A percentile compares a stretch with the other conserved stretches of the same genome.
These are phyloP conservation scores for Filobasidium uniguttulatum DNA, from an alignment of 1,284 basidiomycete species.

Conservation along the genomic window DNA sequence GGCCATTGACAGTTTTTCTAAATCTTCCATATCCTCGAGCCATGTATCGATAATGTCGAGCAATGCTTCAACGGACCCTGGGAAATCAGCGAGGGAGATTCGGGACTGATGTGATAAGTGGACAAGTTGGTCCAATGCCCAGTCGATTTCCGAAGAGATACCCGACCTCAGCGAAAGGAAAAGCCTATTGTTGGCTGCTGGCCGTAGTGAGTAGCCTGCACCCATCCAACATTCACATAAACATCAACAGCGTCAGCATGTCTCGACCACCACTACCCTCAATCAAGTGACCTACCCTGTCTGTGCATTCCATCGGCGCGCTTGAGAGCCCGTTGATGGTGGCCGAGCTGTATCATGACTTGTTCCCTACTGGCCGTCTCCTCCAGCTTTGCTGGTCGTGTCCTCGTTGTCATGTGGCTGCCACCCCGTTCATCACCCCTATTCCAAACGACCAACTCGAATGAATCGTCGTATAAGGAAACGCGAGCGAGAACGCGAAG, in stretches of 20 bases:
- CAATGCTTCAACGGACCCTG: conserved; percentile 60
- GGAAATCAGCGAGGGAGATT: conserved; percentile 50
- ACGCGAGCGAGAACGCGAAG: too few species aligned
- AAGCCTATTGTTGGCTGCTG: conserved; percentile 31
- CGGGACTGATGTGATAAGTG: conserved; percentile 52
- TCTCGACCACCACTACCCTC: too few species aligned
- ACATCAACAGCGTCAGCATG: too few species aligned
- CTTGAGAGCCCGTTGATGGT: background rate
- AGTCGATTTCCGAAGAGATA: conserved; percentile 57
- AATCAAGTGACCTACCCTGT: too few species aligned
- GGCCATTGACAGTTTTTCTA: background rate
- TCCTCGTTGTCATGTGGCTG: too few species aligned
- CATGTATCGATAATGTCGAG: conserved; percentile 45
- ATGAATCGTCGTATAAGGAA: too few species aligned
- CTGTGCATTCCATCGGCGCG: background rate
- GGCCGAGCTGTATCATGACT: too few species aligned
- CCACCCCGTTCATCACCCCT: too few species aligned
- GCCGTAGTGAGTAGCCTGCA: background rate
- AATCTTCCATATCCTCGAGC: conserved; percentile 41
- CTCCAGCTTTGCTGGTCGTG: too few species aligned
- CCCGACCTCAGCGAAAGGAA: conserved; percentile 61
- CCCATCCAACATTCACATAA: too few species aligned
- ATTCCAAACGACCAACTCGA: too few species aligned
- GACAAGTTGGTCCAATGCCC: conserved; percentile 65
- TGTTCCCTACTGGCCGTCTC: too few species aligned